Evolutionary conservation across 331 rosid species (phyloP).

Genomic region (Phaseolus coccineus): DNA sequence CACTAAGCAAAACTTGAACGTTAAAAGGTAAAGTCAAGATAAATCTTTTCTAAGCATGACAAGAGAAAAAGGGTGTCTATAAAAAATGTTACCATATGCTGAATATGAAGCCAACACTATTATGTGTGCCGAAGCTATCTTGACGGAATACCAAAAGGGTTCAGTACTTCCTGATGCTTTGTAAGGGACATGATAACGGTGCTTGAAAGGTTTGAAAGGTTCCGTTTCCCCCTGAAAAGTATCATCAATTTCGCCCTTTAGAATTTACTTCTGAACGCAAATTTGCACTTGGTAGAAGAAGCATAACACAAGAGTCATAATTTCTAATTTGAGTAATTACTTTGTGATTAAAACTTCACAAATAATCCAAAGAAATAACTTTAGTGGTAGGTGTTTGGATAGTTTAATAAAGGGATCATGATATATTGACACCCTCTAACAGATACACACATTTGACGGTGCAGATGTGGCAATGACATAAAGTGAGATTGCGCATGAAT

Average conservation of each 20-base stretch:
- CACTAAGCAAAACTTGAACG: neutral
- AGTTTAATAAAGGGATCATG: neutral
- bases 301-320: neutral
- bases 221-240: conserved; percentile 35
- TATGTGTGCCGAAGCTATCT: conserved; percentile 46
- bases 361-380: neutral
- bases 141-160: conserved; percentile 49
- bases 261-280: neutral
- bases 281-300: neutral
- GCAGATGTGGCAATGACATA: too few species aligned
- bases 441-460: too few species aligned
- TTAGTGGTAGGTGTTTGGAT: neutral
- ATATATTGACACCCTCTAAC: too few species aligned
- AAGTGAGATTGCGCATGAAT: too few species aligned
- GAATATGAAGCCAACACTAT: conserved; percentile 46
- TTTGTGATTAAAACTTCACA: neutral
- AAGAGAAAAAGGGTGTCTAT: neutral
- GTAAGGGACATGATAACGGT: conserved; percentile 42
- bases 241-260: neutral
- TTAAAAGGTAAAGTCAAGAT: neutral
- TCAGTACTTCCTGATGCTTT: conserved; percentile 39
- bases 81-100: conserved; percentile 36
- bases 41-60: neutral
- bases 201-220: conserved; percentile 43
- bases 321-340: conserved; percentile 1